These are phyloP conservation scores for Aspergillus chevalieri DNA, from an alignment of 2,329 filamentous ascomycete species.

Conservation along the genomic window DNA sequence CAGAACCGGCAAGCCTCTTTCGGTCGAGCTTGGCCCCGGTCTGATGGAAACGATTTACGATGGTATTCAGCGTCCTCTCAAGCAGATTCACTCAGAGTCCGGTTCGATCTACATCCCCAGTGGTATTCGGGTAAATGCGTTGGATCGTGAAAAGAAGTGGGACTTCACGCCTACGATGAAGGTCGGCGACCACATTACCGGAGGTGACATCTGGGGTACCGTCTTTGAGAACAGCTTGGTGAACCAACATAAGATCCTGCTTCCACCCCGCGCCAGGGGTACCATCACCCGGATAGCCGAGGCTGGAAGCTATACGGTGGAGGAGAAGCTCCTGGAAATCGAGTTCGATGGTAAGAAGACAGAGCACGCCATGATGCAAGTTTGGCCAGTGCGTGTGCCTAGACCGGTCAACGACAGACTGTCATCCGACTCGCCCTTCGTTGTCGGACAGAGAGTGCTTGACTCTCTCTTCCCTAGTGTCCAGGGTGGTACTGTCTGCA, in stretches of 20 bases:
- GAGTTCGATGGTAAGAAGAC: conserved; percentile 97
- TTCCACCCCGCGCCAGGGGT: conserved; percentile 83
- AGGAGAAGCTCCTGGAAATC: conserved; percentile 87
- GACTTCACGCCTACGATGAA: conserved; percentile 84
- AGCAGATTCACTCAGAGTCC: conserved; percentile 69
- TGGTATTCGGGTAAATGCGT: conserved; percentile 77
- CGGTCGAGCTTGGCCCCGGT: conserved; percentile 93
- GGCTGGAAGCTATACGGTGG: conserved; percentile 90
- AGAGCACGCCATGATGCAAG: conserved; percentile 96
- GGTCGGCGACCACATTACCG: conserved; percentile 93
- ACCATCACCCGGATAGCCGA: conserved; percentile 85
- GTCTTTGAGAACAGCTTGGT: conserved; percentile 96
- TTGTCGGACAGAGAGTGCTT: conserved; percentile 93
- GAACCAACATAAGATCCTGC: conserved; percentile 83
- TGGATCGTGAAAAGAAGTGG: conserved; percentile 92
- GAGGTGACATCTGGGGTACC: conserved; percentile 89
- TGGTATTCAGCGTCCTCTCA: conserved; percentile 92
- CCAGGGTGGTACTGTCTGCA: conserved; percentile 94
- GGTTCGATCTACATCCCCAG: conserved; percentile 96
- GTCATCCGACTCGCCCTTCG: conserved; percentile 79
- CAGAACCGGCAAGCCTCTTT: conserved; percentile 89
- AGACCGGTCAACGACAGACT: conserved; percentile 89
- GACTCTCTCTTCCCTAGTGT: conserved; percentile 95
- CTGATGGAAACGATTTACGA: conserved; percentile 99
- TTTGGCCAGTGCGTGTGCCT: conserved; percentile 94